Evolutionary conservation across 2,329 filamentous ascomycete species (phyloP).

Genomic region (Cordyceps fumosorosea): DNA sequence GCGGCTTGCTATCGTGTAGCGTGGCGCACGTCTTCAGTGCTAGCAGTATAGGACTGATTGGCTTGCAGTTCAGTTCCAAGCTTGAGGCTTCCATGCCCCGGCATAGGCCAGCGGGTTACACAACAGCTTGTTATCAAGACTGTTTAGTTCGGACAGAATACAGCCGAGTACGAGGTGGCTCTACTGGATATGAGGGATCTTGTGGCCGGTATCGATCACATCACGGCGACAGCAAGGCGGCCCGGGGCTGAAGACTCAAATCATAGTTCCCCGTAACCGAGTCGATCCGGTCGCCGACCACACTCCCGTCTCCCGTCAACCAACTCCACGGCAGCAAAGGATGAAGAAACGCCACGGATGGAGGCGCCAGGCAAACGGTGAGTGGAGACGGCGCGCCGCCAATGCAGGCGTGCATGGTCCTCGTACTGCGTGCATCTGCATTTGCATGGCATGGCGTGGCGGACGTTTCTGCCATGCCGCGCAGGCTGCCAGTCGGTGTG

Average conservation of each 20-base stretch:
- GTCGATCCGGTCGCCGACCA: not conserved
- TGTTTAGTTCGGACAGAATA: not conserved
- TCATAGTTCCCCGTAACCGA: not conserved
- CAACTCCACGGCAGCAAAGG: not conserved
- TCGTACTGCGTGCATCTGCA: conserved; percentile 2
- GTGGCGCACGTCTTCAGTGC: not conserved
- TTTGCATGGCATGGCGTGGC: no score
- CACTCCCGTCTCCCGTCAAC: not conserved
- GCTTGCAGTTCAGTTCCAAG: not conserved
- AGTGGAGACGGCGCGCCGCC: not conserved
- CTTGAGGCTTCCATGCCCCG: not conserved
- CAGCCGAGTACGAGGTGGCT: not conserved
- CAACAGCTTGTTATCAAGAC: not conserved
- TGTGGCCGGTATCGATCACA: not conserved
- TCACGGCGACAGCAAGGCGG: not conserved
- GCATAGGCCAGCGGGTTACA: not conserved
- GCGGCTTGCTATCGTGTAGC: not conserved
- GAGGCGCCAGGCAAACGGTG: not conserved
- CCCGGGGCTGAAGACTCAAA: not conserved
- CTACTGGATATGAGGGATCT: not conserved
- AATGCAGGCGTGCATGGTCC: conserved; percentile 9
- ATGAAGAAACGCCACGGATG: not conserved
- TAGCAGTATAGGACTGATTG: not conserved
- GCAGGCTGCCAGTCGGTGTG: conserved; percentile 7
- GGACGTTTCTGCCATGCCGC: not conserved